A percentile compares a stretch with the other conserved stretches of the same genome.
phyloP scores from a whole-genome alignment of 257 asterid genomes.

The Fraxinus americana region DNA sequence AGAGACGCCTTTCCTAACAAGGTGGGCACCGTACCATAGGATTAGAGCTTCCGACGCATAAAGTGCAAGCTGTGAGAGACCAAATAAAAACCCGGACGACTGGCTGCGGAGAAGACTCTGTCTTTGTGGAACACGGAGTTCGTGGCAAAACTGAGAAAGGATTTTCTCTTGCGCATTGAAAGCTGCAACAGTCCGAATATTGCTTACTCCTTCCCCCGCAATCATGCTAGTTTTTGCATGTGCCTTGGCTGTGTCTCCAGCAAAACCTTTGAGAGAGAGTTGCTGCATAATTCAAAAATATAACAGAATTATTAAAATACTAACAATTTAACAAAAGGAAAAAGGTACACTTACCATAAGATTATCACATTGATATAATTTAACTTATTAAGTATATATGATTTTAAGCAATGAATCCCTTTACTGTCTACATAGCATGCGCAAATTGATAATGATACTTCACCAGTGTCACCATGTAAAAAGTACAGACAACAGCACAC shows the following conservation, averaged over 20 bases:
- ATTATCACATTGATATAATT: background rate
- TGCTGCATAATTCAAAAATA: conserved; percentile 49
- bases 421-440: background rate
- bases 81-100: conserved; percentile 71
- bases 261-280: conserved; percentile 94
- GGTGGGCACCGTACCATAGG: conserved; percentile 93
- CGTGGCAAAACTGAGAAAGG: conserved; percentile 65
- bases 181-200: conserved; percentile 95
- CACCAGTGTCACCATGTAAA: too few relatives aligned
- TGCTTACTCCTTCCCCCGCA: conserved; percentile 99
- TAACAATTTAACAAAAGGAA: conserved; percentile 1
- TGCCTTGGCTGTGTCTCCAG: conserved; percentile 97
- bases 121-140: conserved; percentile 72
- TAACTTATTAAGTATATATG: background rate
- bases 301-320: background rate
- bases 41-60: conserved; percentile 89
- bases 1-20: conserved; percentile 71
- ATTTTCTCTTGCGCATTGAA: conserved; percentile 89
- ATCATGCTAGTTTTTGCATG: conserved; percentile 99
- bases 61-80: conserved; percentile 98
- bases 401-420: background rate
- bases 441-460: too few relatives aligned
- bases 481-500: too few relatives aligned
- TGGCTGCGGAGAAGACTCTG: conserved; percentile 78
- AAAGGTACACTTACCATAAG: background rate